These are phyloP conservation scores for Maudiozyma pseudohumilis DNA, from an alignment of 805 yeast species.

Conservation along the genomic window DNA sequence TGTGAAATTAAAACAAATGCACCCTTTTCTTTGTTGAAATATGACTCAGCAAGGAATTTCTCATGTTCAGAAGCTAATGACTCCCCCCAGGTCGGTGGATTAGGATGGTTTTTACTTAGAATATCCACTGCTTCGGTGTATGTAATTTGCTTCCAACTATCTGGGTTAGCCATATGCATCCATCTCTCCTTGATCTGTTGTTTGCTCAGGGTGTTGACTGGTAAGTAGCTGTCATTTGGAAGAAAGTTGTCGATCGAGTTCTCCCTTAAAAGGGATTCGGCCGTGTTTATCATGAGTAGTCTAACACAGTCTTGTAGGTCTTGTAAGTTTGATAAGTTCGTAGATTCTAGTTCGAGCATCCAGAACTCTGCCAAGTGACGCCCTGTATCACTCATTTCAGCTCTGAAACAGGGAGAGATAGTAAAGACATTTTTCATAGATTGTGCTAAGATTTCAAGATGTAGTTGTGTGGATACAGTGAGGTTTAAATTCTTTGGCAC, in stretches of 20 bases:
- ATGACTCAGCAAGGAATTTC: slow-evolving; percentile 70
- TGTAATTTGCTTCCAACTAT: slow-evolving; percentile 59
- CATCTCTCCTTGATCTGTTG: slow-evolving; percentile 37
- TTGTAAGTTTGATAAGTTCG: slow-evolving; percentile 47
- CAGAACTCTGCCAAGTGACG: slow-evolving; percentile 92
- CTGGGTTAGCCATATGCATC: slow-evolving; percentile 37
- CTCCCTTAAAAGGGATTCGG: neutral
- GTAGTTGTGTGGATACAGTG: slow-evolving; percentile 89
- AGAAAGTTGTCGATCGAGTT: neutral
- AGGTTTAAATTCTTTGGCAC: slow-evolving; percentile 40
- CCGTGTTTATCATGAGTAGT: slow-evolving; percentile 1
- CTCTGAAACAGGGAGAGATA: slow-evolving; percentile 84
- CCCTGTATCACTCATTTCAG: slow-evolving; percentile 84
- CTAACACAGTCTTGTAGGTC: slow-evolving; percentile 52
- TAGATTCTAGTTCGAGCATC: slow-evolving; percentile 93
- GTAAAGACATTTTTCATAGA: slow-evolving; percentile 81
- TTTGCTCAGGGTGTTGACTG: neutral
- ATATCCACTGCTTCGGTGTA: slow-evolving; percentile 64
- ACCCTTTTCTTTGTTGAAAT: slow-evolving; percentile 32
- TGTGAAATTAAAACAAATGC: slow-evolving; percentile 84
- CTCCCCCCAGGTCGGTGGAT: slow-evolving; percentile 50
- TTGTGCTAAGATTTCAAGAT: slow-evolving; percentile 68
- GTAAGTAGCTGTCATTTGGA: neutral
- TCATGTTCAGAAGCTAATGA: slow-evolving; percentile 79
- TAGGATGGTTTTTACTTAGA: slow-evolving; percentile 17